Evolutionary conservation across 768 basidiomycete genomes (phyloP), one percentile per base, ranked within the genome.

Genomic region (Mycena chlorophos): DNA sequence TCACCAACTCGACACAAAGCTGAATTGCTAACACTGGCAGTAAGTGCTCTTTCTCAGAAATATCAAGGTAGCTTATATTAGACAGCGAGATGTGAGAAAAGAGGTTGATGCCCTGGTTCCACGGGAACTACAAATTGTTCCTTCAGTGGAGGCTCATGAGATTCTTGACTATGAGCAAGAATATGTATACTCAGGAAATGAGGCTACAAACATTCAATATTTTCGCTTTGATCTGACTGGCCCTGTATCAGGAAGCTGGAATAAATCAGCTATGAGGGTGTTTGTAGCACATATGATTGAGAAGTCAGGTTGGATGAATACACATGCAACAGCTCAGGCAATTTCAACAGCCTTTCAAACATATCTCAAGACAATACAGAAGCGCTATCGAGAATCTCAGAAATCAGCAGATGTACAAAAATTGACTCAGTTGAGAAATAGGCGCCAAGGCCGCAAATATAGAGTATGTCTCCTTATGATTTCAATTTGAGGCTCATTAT

Each of bases 181-280:
- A 30, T 12, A 25, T 50, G n/a, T 42, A 6, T 20, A 29, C 19
- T 20, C 14, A 16, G 20, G 25, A 31, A 17, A 25, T 29, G 50
- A 56, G 17, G 55, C 55, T 3, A 56, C 55, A 1, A 37, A 49
- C 8, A 25, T 17, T 3, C 2, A 47, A 3, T 38, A 47, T n/a
- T 56, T 56, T 25, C 40, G 50, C 4, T 51, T 51, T 52, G 39
- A 56, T 48, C 22, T 56, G 20, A 17, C n/a, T 1, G 55, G 55
- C 8, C 51, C 40, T 25, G 34, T 23, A 20, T 28, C 13, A 16
- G 51, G 40, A 20, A 16, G 42, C 10, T 56, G 55, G 55, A 57
- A 57, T n/a, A 38, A 57, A 34, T 57, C 56, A 42, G 51, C 56
- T 5, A 39, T 37, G 1, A 30, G 55, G 14, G 34, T 56, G 1